Conservation (phyloP, 192 early-diverging fungal genomes). For the Cetraspora pellucida region DNA sequence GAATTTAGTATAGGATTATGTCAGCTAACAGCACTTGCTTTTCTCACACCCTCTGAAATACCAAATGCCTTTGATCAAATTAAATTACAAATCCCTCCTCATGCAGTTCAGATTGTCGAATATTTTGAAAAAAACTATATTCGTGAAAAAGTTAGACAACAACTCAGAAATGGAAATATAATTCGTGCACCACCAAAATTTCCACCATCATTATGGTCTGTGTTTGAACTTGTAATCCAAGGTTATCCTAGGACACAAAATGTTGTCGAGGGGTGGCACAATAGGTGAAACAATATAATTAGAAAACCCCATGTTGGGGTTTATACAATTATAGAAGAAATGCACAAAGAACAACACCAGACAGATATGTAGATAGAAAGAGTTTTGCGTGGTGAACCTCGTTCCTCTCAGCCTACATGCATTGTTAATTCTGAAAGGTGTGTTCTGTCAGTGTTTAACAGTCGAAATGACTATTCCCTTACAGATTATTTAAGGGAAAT, state of each 20-base stretch:
- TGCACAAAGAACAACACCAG: slow-evolving; percentile 15
- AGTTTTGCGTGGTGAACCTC: neutral
- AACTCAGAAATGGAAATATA: slow-evolving; percentile 9
- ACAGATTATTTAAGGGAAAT: slow-evolving; percentile 11
- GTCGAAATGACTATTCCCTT: neutral
- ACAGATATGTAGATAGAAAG: neutral
- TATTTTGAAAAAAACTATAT: slow-evolving; percentile 21
- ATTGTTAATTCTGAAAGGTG: neutral
- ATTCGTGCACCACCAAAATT: slow-evolving; percentile 4
- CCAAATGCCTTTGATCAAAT: neutral
- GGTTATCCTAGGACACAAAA: slow-evolving; percentile 13
- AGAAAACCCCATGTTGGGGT: slow-evolving; percentile 15
- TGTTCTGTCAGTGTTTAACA: slow-evolving; percentile 8
- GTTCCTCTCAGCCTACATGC: neutral
- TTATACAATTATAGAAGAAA: slow-evolving; percentile 31
- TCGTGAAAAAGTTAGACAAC: neutral
- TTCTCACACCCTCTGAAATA: no score
- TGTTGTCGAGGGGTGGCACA: slow-evolving; percentile 5
- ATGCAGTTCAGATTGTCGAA: neutral
- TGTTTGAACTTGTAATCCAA: neutral
- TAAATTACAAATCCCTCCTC: neutral
- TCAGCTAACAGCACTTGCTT: no score
- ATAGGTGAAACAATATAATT: neutral
- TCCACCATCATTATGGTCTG: slow-evolving; percentile 1
- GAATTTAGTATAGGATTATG: no score